phyloP scores from a whole-genome alignment of 164 flowering plant species.

The Nymphaea thermarum region DNA sequence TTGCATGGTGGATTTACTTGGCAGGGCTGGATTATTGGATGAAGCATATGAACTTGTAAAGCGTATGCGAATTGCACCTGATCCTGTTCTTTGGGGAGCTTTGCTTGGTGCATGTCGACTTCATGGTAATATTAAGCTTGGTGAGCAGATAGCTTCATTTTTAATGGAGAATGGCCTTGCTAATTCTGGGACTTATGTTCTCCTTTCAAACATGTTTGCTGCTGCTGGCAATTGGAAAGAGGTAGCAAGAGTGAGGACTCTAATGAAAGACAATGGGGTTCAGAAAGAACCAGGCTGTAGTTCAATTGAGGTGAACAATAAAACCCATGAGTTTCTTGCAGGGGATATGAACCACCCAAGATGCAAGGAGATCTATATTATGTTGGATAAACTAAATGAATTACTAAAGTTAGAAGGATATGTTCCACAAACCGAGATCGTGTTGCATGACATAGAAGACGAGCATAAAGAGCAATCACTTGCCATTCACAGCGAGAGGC shows the following conservation, averaged over 20 bases:
- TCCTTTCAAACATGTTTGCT: slow-evolving; percentile 76
- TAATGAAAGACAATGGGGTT: slow-evolving; percentile 51
- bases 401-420: slow-evolving; percentile 44
- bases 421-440: slow-evolving; percentile 38
- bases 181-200: slow-evolving; percentile 57
- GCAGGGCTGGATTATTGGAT: slow-evolving; percentile 56
- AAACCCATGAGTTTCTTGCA: slow-evolving; percentile 61
- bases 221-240: slow-evolving; percentile 52
- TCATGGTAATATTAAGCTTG: slow-evolving; percentile 37
- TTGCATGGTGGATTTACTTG: slow-evolving; percentile 80
- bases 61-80: slow-evolving; percentile 39
- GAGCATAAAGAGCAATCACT: slow-evolving; percentile 40
- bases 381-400: slow-evolving; percentile 45
- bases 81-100: slow-evolving; percentile 57
- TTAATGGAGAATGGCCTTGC: slow-evolving; percentile 32
- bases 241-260: slow-evolving; percentile 48
- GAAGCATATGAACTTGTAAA: slow-evolving; percentile 56
- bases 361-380: slow-evolving; percentile 44
- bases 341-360: slow-evolving; percentile 59
- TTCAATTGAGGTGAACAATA: slow-evolving; percentile 50
- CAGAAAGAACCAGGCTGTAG: slow-evolving; percentile 76
- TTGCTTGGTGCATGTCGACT: slow-evolving; percentile 59
- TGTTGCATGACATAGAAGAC: slow-evolving; percentile 47
- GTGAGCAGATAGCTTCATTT: slow-evolving; percentile 45
- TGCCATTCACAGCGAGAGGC: slow-evolving; percentile 68